A percentile compares a stretch with the other conserved stretches of the same genome.
These are phyloP conservation scores for Colletotrichum viniferum DNA, from an alignment of 2,329 filamentous ascomycete species.

Conservation along the genomic window DNA sequence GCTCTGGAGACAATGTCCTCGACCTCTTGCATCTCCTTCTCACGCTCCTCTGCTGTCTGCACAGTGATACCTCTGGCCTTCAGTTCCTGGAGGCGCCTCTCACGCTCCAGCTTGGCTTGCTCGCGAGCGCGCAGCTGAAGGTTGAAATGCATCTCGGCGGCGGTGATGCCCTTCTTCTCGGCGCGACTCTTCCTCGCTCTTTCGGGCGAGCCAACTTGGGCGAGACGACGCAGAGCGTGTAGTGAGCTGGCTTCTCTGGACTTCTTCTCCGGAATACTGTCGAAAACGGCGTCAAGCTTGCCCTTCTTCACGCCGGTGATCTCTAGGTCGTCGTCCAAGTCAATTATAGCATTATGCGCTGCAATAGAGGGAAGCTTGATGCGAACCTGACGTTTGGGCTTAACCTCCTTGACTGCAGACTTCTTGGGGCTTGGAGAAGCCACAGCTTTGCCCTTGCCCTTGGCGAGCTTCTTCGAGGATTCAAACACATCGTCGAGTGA, in stretches of 20 bases:
- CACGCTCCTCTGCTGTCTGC: slow-evolving; percentile 85
- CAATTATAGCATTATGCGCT: slow-evolving; percentile 42
- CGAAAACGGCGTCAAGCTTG: slow-evolving; percentile 69
- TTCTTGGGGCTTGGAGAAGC: neutral
- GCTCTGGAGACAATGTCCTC: slow-evolving; percentile 90
- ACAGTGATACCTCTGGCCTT: slow-evolving; percentile 80
- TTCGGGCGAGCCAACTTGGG: slow-evolving; percentile 71
- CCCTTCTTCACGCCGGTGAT: slow-evolving; percentile 56
- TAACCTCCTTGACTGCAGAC: slow-evolving; percentile 28
- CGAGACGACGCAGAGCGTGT: slow-evolving; percentile 73
- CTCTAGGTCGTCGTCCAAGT: slow-evolving; percentile 68
- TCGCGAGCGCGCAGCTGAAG: slow-evolving; percentile 75
- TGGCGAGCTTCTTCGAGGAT: slow-evolving; percentile 45
- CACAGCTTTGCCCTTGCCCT: slow-evolving; percentile 54
- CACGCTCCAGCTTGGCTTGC: slow-evolving; percentile 79
- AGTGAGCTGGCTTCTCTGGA: slow-evolving; percentile 68
- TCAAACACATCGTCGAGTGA: slow-evolving; percentile 39
- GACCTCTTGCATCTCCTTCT: slow-evolving; percentile 79
- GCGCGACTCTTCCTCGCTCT: slow-evolving; percentile 46
- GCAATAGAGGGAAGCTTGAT: slow-evolving; percentile 51
- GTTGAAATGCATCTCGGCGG: slow-evolving; percentile 69
- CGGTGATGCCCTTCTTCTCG: slow-evolving; percentile 64
- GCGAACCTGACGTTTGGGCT: slow-evolving; percentile 52
- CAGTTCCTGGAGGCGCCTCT: slow-evolving; percentile 77
- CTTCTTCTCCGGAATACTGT: slow-evolving; percentile 68